Conservation (phyloP, 2,329 filamentous ascomycete species). For the Penicillium concentricum region DNA sequence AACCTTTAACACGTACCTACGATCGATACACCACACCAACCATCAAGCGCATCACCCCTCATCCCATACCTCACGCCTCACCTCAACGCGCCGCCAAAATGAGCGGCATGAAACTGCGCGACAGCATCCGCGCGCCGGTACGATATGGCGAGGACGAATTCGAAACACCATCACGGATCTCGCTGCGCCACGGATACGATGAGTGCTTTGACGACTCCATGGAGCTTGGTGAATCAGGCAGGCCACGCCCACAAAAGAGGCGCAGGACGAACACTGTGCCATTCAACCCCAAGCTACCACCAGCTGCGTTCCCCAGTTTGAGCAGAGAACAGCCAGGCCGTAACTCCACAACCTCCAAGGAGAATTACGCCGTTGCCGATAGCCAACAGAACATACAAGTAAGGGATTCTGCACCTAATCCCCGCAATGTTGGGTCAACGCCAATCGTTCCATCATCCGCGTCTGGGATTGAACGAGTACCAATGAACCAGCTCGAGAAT, state of each 20-base stretch:
- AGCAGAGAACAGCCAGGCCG: slow-evolving; percentile 15
- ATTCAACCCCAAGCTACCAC: slow-evolving; percentile 41
- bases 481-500: slow-evolving; percentile 16
- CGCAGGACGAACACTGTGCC: slow-evolving; percentile 1
- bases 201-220: not conserved
- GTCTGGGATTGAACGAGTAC: not conserved
- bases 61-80: not conserved
- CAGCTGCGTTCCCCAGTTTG: slow-evolving; percentile 45
- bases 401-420: not conserved
- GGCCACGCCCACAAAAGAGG: not conserved
- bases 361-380: not conserved
- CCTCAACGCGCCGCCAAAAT: slow-evolving; percentile 3
- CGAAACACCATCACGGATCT: slow-evolving; percentile 8
- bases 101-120: slow-evolving; percentile 34
- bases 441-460: not conserved
- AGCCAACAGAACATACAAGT: not conserved
- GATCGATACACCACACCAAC: not conserved
- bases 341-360: not conserved
- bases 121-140: slow-evolving; percentile 30
- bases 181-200: not conserved
- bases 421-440: not conserved
- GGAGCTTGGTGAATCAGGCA: not conserved
- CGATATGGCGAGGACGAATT: slow-evolving; percentile 28
- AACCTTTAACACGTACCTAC: not conserved
- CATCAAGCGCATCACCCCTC: not conserved